Evolutionary conservation across 2,329 filamentous ascomycete species (phyloP).

Genomic region (Coniochaeta sp.): DNA sequence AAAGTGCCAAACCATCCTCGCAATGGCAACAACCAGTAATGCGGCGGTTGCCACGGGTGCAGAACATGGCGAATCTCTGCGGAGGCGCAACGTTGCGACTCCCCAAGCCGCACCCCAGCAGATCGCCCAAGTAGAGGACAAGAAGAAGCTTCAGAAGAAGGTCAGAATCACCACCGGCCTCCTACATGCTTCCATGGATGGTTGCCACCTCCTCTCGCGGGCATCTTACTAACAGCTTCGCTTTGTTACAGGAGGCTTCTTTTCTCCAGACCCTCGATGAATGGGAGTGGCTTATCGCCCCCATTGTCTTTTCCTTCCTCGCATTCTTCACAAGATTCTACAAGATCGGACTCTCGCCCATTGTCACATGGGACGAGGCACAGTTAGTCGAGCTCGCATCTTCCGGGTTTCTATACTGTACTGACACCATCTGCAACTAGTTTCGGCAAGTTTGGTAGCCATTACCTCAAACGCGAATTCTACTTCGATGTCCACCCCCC

Average conservation of each 20-base stretch:
- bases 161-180: slow-evolving; percentile 23
- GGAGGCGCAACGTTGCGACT: slow-evolving; percentile 46
- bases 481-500: slow-evolving; percentile 87
- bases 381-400: slow-evolving; percentile 37
- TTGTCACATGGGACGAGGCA: slow-evolving; percentile 62
- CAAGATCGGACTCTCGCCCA: slow-evolving; percentile 61
- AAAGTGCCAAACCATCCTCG: slow-evolving; percentile 4
- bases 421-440: slow-evolving; percentile 33
- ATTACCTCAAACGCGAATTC: slow-evolving; percentile 98
- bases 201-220: slow-evolving; percentile 10
- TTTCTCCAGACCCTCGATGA: slow-evolving; percentile 56
- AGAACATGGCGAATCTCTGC: slow-evolving; percentile 47
- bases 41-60: slow-evolving; percentile 52
- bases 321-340: slow-evolving; percentile 61
- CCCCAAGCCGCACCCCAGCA: slow-evolving; percentile 20
- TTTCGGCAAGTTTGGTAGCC: slow-evolving; percentile 96
- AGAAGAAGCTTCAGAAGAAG: slow-evolving; percentile 52
- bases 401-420: slow-evolving; percentile 8
- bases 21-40: slow-evolving; percentile 45
- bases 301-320: slow-evolving; percentile 52
- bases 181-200: not conserved
- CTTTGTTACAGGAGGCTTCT: slow-evolving; percentile 29
- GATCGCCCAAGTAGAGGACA: slow-evolving; percentile 41
- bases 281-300: slow-evolving; percentile 55
- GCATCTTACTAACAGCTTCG: slow-evolving; percentile 6